Evolutionary conservation across 2,329 filamentous ascomycete species (phyloP).

Genomic region (Ascochyta koolunga): DNA sequence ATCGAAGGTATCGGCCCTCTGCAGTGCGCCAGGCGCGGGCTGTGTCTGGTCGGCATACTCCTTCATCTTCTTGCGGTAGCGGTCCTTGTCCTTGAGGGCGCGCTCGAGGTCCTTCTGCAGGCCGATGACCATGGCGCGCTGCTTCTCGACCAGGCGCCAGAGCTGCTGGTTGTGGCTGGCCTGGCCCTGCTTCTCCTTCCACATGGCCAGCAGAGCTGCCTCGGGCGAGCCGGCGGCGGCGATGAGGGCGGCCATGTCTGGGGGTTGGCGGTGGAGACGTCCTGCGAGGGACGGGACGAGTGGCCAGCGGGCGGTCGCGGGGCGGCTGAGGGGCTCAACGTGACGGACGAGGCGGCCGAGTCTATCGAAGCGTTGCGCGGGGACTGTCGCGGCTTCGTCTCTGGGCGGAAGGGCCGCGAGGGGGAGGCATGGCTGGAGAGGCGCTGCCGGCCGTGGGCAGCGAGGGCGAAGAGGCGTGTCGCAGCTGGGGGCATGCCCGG

Average conservation of each 20-base stretch:
- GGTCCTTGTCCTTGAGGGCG: constrained; percentile 90
- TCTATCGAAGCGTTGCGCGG: constrained; percentile 89
- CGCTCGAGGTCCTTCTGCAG: constrained; percentile 94
- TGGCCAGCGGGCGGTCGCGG: constrained; percentile 63
- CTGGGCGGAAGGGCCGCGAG: constrained; percentile 44
- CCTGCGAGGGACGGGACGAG: constrained; percentile 64
- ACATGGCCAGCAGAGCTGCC: constrained; percentile 82
- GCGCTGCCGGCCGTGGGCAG: constrained; percentile 30
- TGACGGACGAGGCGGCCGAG: constrained; percentile 77
- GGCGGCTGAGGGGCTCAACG: constrained; percentile 42
- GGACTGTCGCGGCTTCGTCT: constrained; percentile 36
- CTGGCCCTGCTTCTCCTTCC: constrained; percentile 90
- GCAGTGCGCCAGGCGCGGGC: constrained; percentile 41
- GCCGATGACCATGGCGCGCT: constrained; percentile 89
- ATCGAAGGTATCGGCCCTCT: constrained; percentile 44
- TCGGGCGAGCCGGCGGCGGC: constrained; percentile 87
- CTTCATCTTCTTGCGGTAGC: constrained; percentile 88
- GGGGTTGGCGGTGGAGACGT: constrained; percentile 58
- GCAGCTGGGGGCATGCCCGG: constrained; percentile 32
- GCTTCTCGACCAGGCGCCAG: constrained; percentile 96
- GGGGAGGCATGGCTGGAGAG: constrained; percentile 41
- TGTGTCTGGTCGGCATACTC: constrained; percentile 64
- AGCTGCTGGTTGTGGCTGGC: constrained; percentile 89
- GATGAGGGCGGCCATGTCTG: constrained; percentile 80
- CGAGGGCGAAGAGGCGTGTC: constrained; percentile 45